These are phyloP conservation scores for Chalciporus sphaerocephalus DNA, from an alignment of 768 basidiomycete species.

Conservation along the genomic window DNA sequence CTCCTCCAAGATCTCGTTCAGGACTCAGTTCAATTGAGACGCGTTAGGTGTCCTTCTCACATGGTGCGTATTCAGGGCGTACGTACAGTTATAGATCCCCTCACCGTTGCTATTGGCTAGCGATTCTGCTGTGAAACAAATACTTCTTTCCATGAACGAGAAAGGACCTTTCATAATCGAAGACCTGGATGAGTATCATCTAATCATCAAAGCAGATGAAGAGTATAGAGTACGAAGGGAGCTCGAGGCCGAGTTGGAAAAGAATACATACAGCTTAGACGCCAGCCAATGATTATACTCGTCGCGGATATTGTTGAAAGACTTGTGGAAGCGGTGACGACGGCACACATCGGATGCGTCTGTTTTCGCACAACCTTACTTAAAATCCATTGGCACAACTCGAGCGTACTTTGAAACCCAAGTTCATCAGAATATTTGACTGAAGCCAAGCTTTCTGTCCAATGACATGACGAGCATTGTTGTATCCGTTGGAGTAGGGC, in stretches of 20 bases:
- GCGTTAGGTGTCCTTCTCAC: slow-evolving; percentile 58
- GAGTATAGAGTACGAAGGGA: slow-evolving; percentile 69
- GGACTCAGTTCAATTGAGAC: slow-evolving; percentile 1
- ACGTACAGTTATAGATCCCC: background rate
- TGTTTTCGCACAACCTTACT: background rate
- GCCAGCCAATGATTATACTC: slow-evolving; percentile 12
- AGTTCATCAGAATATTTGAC: background rate
- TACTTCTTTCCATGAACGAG: slow-evolving; percentile 78
- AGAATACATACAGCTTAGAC: slow-evolving; percentile 80
- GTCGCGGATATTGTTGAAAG: background rate
- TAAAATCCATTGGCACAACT: too few species aligned
- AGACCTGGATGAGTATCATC: slow-evolving; percentile 78
- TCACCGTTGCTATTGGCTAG: slow-evolving; percentile 35
- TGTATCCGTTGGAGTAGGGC: background rate
- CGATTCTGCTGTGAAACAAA: slow-evolving; percentile 87
- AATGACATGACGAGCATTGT: background rate
- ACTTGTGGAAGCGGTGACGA: too few species aligned
- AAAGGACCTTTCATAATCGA: slow-evolving; percentile 78
- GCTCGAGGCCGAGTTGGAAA: slow-evolving; percentile 79
- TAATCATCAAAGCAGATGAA: slow-evolving; percentile 80
- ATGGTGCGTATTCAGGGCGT: slow-evolving; percentile 42
- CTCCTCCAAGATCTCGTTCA: slow-evolving; percentile 5
- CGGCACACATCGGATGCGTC: too few species aligned
- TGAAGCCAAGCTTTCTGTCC: too few species aligned
- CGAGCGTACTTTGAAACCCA: too few species aligned